Evolutionary conservation across 2,329 filamentous ascomycete genomes (phyloP).

Genomic region (Sarocladium kiliense): DNA sequence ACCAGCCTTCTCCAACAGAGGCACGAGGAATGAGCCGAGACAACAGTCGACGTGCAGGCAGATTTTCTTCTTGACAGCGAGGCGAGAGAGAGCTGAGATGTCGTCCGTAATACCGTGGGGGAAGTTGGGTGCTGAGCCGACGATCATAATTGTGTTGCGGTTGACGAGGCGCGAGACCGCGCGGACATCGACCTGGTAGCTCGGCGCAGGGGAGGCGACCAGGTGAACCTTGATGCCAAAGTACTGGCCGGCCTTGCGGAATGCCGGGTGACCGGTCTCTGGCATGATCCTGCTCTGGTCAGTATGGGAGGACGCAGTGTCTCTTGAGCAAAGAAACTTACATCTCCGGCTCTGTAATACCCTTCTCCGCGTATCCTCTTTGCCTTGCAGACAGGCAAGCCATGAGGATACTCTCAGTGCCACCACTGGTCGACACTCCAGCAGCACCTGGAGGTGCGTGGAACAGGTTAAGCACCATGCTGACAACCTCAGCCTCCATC

Average conservation of each 20-base stretch:
- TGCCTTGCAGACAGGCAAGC: conserved; percentile 86
- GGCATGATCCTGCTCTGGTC: conserved; percentile 68
- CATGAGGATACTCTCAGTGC: conserved; percentile 96
- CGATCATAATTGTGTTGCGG: conserved; percentile 86
- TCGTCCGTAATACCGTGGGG: conserved; percentile 98
- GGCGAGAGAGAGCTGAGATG: conserved; percentile 75
- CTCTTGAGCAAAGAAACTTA: conserved; percentile 34
- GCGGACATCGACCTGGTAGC: conserved; percentile 76
- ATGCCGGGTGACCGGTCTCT: conserved; percentile 90
- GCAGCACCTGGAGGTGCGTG: conserved; percentile 81
- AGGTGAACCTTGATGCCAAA: conserved; percentile 95
- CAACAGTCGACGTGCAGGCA: conserved; percentile 98
- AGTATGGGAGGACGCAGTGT: neutral
- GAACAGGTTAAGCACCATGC: conserved; percentile 89
- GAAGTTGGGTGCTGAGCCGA: conserved; percentile 95
- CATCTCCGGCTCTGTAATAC: conserved; percentile 93
- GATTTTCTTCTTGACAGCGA: conserved; percentile 73
- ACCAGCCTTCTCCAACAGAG: conserved; percentile 87
- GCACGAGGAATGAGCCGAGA: conserved; percentile 89
- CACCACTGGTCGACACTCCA: conserved; percentile 86
- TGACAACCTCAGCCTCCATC: conserved; percentile 98
- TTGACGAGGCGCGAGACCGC: conserved; percentile 83
- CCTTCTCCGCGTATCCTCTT: conserved; percentile 79
- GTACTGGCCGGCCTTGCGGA: conserved; percentile 91
- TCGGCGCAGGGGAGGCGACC: conserved; percentile 78